Base-by-base conservation (phyloP, 2,329 filamentous ascomycete genomes). In the Colletotrichum noveboracense region DNA sequence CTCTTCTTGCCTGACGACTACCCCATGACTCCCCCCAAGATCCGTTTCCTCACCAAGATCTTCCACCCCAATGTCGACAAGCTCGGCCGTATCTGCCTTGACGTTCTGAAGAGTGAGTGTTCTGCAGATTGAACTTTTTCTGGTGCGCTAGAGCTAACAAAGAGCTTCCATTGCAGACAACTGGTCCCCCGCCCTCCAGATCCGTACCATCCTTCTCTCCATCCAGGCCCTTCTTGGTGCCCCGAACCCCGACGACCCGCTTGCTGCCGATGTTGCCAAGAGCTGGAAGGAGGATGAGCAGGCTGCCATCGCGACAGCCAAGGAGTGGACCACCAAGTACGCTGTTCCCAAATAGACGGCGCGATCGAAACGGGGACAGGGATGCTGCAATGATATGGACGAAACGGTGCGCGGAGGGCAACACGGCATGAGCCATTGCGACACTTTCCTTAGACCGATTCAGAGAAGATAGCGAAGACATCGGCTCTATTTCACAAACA, bases 51-150 rank as follows among this genome's bases (percentile, higher is more conserved):
- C 67, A 99, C 97, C 80, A 98, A 98, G 88, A 98, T 99, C 85
- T 99, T 98, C 87, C 97, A 99, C 85, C 97, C 97, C 68, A 99
- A 99, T 85, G 98, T 99, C 80, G 97, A 99, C 85, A 97, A 97
- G 86, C 92, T 99, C 3, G 97, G 97, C 76, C 94, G 97, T 76
- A 99, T 99, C 86, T 99, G 97, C 84, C 88, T 99, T 66, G 97
- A 99, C 84, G 97, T 99, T 38, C 88, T 99, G 74, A 99, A 99
- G 89, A 98, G 97, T 98, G 88, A 80, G 91, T 80, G 48, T 5
- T 16, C 6, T n/a, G 30, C 55, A 18, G 43, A 13, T 7, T n/a
- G 14, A 43, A 18, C 10, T 18, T 30, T n/a, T 7, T 6, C 8
- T 24, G 7, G 26, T 34, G 67, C 10, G 12, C 34, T 36, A 16